Base-by-base conservation (phyloP, 148 eudicot genomes). In the Rhododendron vialii region DNA sequence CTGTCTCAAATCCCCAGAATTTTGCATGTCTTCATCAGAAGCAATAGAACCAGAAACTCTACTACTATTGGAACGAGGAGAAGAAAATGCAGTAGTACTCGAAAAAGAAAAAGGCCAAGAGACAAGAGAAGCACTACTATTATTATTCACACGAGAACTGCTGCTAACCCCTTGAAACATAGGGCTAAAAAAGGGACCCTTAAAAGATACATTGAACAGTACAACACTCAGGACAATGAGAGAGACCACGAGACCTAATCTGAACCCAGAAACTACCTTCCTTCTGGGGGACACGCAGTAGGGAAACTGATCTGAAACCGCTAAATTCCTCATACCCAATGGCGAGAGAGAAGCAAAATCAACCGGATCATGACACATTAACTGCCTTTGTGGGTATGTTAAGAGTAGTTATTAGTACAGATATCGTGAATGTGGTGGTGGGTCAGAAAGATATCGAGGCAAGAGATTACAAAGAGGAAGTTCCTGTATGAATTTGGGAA, bases 261-360 rank as follows among this genome's bases (percentile, higher is more conserved):
- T 77, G 86, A 91, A 92, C 53, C 93, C 92, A 78, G 94, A 92
- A 90, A 92, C 84, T 71, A 93, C 90, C 87, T 88, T 90, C 75
- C 86, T 92, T 50, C 86, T 89, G 11, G 86, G 65, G 51, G 84
- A 90, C 22, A 84, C 47, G 55, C 78, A 76, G 71, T 74, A 88
- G 18, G 88, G 78, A 24, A 86, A 84, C 71, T 92, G 91, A 85
- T 90, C 90, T 41, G 89, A 75, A 53, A 92, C 75, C 1, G 86
- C 10, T 73, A 84, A 82, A 47, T 86, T 90, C 69, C 84, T 88
- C 84, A 86, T 71, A 28, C 87, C 88, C 91, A 87, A 88, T 51
- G 73, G 47, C 8, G n/a, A 36, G 41, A 36, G 79, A 75, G 79
- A 38, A 38, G 79, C 48, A 20, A 75, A 36, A 71, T 30, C 38